These are phyloP conservation scores for Claviceps digitariae DNA, from an alignment of 2,329 filamentous ascomycete species.

Conservation along the genomic window DNA sequence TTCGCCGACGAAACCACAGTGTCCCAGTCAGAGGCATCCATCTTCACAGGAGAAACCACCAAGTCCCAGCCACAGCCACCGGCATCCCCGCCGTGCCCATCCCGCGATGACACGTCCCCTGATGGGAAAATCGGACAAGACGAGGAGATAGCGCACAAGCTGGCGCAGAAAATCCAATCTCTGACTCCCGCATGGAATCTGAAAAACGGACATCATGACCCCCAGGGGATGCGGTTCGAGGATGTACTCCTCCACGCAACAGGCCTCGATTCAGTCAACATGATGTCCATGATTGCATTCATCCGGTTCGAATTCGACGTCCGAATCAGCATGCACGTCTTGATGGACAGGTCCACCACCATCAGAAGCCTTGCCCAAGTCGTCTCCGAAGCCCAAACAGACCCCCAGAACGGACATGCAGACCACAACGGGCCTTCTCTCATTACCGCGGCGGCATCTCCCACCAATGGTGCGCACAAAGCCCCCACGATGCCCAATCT, in stretches of 20 bases:
- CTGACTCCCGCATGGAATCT: background rate
- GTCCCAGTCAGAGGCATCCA: no score
- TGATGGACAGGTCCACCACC: background rate
- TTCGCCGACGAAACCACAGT: background rate
- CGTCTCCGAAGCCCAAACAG: slow-evolving; percentile 1
- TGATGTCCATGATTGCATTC: background rate
- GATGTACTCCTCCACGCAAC: background rate
- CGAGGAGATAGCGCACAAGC: background rate
- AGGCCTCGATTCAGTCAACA: background rate
- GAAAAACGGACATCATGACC: background rate
- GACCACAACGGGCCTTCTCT: no score
- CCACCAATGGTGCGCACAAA: no score
- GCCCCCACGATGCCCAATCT: background rate
- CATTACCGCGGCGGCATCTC: no score
- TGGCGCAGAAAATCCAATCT: background rate
- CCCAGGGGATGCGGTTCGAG: background rate
- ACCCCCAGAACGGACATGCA: no score
- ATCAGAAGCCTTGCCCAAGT: background rate
- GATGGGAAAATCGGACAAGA: background rate
- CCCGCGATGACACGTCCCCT: background rate
- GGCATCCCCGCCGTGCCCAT: no score
- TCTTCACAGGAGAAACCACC: background rate
- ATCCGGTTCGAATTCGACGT: background rate
- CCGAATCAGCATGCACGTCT: background rate
- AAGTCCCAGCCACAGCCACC: no score